A percentile compares a stretch with the other conserved stretches of the same genome.
phyloP scores from a whole-genome alignment of 2,329 filamentous ascomycete species.

The Fusarium tuaranense region DNA sequence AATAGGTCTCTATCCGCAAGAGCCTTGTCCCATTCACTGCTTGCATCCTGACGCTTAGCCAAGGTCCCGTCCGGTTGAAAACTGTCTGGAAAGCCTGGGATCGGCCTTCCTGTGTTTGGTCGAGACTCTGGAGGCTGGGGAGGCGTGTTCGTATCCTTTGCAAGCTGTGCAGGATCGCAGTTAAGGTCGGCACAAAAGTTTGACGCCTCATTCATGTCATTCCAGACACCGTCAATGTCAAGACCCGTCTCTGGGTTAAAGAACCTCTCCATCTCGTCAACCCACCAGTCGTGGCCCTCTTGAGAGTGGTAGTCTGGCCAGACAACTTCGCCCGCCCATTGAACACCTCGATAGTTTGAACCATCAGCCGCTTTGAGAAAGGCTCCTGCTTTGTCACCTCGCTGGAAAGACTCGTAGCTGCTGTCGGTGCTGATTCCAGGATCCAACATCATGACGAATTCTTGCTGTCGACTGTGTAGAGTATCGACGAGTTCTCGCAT shows the following conservation, averaged over 20 bases:
- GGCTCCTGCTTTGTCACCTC: slow-evolving; percentile 58
- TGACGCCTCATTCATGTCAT: slow-evolving; percentile 71
- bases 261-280: slow-evolving; percentile 72
- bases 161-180: slow-evolving; percentile 53
- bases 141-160: slow-evolving; percentile 1
- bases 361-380: slow-evolving; percentile 67
- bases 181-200: slow-evolving; percentile 49
- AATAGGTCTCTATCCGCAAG: not conserved
- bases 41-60: not conserved
- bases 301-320: slow-evolving; percentile 84
- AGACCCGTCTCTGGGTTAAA: slow-evolving; percentile 74
- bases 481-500: slow-evolving; percentile 75
- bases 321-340: slow-evolving; percentile 80
- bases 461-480: slow-evolving; percentile 74
- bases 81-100: slow-evolving; percentile 3
- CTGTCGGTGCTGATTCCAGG: slow-evolving; percentile 67
- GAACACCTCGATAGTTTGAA: slow-evolving; percentile 70
- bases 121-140: not conserved
- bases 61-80: not conserved
- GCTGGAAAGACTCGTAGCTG: slow-evolving; percentile 57
- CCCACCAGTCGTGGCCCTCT: slow-evolving; percentile 76
- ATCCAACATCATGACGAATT: slow-evolving; percentile 84
- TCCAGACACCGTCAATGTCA: slow-evolving; percentile 83
- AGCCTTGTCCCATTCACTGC: not conserved
- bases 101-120: not conserved